These are phyloP conservation scores for Alternaria ventricosa DNA, from an alignment of 2,329 filamentous ascomycete genomes.

Conservation along the genomic window DNA sequence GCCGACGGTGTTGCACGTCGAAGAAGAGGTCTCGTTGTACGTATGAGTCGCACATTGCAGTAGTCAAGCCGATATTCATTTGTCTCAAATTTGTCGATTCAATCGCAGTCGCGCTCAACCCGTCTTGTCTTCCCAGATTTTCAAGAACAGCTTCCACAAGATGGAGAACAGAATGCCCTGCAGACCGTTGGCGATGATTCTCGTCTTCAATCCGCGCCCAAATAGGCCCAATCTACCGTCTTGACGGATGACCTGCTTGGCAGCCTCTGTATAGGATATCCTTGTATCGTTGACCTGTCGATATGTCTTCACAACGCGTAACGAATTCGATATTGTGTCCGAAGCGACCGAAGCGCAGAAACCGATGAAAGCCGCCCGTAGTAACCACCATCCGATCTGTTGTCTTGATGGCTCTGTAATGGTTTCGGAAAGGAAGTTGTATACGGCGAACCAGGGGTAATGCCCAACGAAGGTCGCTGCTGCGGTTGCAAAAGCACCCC, in stretches of 20 bases:
- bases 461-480: slow-evolving; percentile 40
- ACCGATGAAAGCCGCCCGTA: slow-evolving; percentile 36
- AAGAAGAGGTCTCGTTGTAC: not conserved
- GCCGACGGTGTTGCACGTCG: not conserved
- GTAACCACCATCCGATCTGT: slow-evolving; percentile 31
- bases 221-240: slow-evolving; percentile 34
- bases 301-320: slow-evolving; percentile 39
- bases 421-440: slow-evolving; percentile 34
- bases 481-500: slow-evolving; percentile 40
- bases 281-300: slow-evolving; percentile 38
- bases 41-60: not conserved
- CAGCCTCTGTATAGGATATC: slow-evolving; percentile 36
- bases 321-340: slow-evolving; percentile 37
- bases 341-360: slow-evolving; percentile 39
- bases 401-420: slow-evolving; percentile 30
- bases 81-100: not conserved
- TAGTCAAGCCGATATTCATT: not conserved
- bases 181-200: slow-evolving; percentile 40
- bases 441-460: slow-evolving; percentile 40
- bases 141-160: slow-evolving; percentile 38
- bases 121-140: slow-evolving; percentile 30
- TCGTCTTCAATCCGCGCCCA: slow-evolving; percentile 36
- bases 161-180: slow-evolving; percentile 41
- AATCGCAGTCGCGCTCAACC: not conserved
- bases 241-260: slow-evolving; percentile 30